Conservation (phyloP, 768 basidiomycete genomes). For the Podaxis sp. region DNA sequence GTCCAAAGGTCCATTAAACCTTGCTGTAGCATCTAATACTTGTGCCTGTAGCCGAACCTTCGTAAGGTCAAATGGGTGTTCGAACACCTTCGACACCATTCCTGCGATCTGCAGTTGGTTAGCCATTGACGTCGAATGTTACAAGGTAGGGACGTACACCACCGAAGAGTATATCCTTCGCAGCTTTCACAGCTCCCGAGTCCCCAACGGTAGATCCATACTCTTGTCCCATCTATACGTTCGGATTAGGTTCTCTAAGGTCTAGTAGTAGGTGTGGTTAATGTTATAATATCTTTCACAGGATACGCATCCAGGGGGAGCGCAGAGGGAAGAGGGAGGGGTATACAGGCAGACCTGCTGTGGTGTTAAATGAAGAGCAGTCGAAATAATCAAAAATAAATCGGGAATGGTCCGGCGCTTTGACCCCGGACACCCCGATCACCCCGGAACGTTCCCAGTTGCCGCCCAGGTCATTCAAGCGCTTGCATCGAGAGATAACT, state of each 20-base stretch:
- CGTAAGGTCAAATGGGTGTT: constrained; percentile 94
- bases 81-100: constrained; percentile 79
- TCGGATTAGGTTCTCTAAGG: background rate
- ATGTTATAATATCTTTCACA: background rate
- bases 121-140: background rate
- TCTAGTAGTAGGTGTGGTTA: background rate
- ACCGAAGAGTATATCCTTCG: constrained; percentile 56
- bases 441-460: background rate
- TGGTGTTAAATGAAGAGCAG: background rate
- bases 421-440: background rate
- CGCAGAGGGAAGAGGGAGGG: background rate
- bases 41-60: constrained; percentile 95
- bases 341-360: background rate
- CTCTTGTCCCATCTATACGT: constrained; percentile 1
- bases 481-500: background rate
- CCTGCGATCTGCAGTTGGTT: constrained; percentile 63
- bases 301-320: background rate
- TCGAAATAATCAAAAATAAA: background rate
- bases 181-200: constrained; percentile 19
- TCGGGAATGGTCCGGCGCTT: background rate
- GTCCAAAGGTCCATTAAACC: constrained; percentile 84
- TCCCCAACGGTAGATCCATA: background rate
- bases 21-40: constrained; percentile 52
- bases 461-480: background rate
- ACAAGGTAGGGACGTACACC: constrained; percentile 43